Evolutionary conservation across 1,284 basidiomycete species (phyloP), one percentile per base, ranked within the genome.

Genomic region (Megacollybia platyphylla): DNA sequence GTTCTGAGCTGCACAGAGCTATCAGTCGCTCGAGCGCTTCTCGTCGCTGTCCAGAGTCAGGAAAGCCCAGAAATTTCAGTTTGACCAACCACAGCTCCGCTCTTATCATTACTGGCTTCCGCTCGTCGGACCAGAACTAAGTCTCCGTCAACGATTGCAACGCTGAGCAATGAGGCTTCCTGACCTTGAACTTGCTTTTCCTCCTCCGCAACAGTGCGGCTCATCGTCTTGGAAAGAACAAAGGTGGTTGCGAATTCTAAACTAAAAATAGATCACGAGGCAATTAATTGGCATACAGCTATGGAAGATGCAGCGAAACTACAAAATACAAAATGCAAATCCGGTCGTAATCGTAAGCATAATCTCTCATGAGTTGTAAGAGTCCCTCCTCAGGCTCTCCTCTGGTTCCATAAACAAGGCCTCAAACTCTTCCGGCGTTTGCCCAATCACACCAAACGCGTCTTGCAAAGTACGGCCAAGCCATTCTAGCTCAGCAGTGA

Each of bases 371-470:
- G 11, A 4, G 7, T 11, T 11, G 4, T 34, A 15, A 34, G 31
- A 15, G 7, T 34, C 31, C 2, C 15, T 34, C 31, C 31, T 34
- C 31, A 24, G 20, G 5, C 20, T 24, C 15, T 34, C 31, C 11
- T 34, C 31, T 1, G 30, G 30, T 11, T 50, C 51, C 48, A 62
- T 47, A 45, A 87, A 87, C 48, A 87, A 52, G 39, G 67, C 71
- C 51, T 87, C 82, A 53, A 87, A 87, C 51, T 83, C 77, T 40
- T 73, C 69, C 8, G 70, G 64, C 1, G 70, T 70, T 46, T 83
- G 72, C 39, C 88, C 76, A 55, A 89, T 87, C 4, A 91, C 87
- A 8, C 91, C 91, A 60, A 93, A 94, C 8, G 87, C 82, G 42
- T 81, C 77, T 56, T 96, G 92, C 45, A 91, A 64, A 13, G 77